These are phyloP conservation scores for Murraya koenigii DNA, from an alignment of 345 rosid genomes.

Conservation along the genomic window DNA sequence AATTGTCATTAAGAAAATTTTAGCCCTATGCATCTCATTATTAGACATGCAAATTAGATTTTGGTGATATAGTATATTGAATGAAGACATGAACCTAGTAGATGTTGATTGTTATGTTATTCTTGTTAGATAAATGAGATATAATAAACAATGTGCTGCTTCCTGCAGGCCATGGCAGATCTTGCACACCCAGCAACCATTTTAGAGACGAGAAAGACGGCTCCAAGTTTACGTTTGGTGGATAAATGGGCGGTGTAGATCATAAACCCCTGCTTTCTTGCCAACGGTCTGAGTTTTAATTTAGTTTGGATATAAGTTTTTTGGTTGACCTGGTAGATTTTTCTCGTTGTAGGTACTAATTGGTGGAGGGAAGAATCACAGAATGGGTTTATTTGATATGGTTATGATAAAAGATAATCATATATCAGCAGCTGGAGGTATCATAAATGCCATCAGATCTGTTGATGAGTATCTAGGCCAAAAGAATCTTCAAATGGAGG, in stretches of 20 bases:
- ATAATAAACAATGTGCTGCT: slow-evolving; percentile 12
- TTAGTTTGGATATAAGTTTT: slow-evolving; percentile 12
- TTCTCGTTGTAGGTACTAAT: slow-evolving; percentile 65
- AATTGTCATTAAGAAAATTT: background rate
- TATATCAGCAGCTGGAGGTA: slow-evolving; percentile 89
- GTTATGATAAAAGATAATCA: slow-evolving; percentile 97
- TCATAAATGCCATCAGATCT: slow-evolving; percentile 66
- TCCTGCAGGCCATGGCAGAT: slow-evolving; percentile 84
- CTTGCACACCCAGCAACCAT: slow-evolving; percentile 85
- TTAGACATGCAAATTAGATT: background rate
- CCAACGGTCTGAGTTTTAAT: background rate
- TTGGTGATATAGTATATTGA: background rate
- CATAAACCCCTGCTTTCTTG: slow-evolving; percentile 22
- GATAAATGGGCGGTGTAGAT: slow-evolving; percentile 93
- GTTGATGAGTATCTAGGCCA: slow-evolving; percentile 66
- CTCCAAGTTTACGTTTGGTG: slow-evolving; percentile 85
- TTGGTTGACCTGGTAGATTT: slow-evolving; percentile 28
- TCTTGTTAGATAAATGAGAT: background rate
- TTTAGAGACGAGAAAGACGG: slow-evolving; percentile 93
- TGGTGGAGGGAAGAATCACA: slow-evolving; percentile 92
- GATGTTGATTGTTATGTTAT: slow-evolving; percentile 1
- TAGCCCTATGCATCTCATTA: background rate
- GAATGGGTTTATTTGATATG: slow-evolving; percentile 99
- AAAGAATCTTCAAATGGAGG: slow-evolving; percentile 78
- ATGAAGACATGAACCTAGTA: slow-evolving; percentile 2